Base-by-base conservation (phyloP, 331 rosid species). In the Telfairia occidentalis region DNA sequence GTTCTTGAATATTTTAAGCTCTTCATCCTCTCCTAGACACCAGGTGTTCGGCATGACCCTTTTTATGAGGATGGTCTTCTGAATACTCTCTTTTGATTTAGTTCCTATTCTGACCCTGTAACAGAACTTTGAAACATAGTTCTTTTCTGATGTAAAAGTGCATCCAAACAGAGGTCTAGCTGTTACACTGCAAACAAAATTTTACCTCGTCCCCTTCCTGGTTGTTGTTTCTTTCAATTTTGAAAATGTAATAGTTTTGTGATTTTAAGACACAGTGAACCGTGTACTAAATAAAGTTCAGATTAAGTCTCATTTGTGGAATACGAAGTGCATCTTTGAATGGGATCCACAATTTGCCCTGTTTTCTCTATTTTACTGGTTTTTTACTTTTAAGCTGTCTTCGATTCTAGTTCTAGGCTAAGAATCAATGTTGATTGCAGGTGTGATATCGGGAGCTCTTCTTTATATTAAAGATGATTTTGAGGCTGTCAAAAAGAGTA, bases 401-500 rank as follows among this genome's bases (percentile, higher is more conserved):
- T 55, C 35, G 53, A 57, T 63, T 50, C 18, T 9, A 26, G 48
- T 30, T 74, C 43, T 43, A 26, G 26, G 34, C 15, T 42, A 43
- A 19, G n/a, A 24, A 45, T 45, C 23, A 69, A 24, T 75, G 72
- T 55, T 75, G 23, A 24, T 57, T 75, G 53, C 77, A 86, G 87
- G 87, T 81, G 87, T 83, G 71, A 83, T 83, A 77, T 86, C 89
- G 0, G 89, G 89, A 42, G 87, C 89, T 26, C 85, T 85, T 78
- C 80, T 85, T 28, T 86, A 86, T 57, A 83, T 86, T 80, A 86
- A 86, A 81, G 89, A 83, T 71, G 89, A 86, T 74, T 86, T 83
- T 75, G 89, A 81, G 79, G 81, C 45, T 10, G 89, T 86, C 40
- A 81, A n/a, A 18, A 16, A 79, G 30, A 86, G 89, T 77, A 80